Evolutionary conservation across 2,329 filamentous ascomycete species (phyloP), one percentile per base, ranked within the genome.

Genomic region (Fonsecaea pedrosoi): DNA sequence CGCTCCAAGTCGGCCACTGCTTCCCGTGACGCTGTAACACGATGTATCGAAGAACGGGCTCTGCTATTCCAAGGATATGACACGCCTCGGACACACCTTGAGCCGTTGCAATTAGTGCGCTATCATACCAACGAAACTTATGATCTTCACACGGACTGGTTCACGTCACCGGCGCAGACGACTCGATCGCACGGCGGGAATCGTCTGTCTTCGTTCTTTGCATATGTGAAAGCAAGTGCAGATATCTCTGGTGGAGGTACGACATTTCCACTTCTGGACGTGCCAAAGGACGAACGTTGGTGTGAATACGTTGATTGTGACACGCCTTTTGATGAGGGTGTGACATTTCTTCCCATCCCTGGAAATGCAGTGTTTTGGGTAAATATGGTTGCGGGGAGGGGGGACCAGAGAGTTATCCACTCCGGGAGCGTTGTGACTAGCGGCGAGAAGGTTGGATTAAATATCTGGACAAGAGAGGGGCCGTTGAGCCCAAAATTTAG

Each of bases 351-450:
- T 73, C 83, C 86, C 0, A 81, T 84, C 45, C 81, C 80, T 62
- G 84, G 86, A 0, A 86, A 86, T 77, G 87, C 86, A 1, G 82
- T 89, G 1, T 89, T 85, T 66, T 89, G 87, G 87, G 83, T 85
- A 77, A 89, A 89, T 74, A 78, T 88, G 64, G 78, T 82, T 48
- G 55, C 15, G n/a, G 55, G 55, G 9, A 38, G 42, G n/a, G 86
- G 85, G 12, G 86, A 86, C 72, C 78, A 81, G 64, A 85, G 88
- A 76, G 86, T 84, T 35, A 86, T 86, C 80, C 87, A 89, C 80
- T 85, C 86, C 48, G 86, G 85, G 4, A 78, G 87, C 72, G 86
- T 86, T 8, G 86, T 89, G 0, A 76, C 77, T 56, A 79, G 75
- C 45, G 87, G 87, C 1, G 80, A 77, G 45, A 89, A 89, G 78